Conservation (phyloP, 495 filamentous ascomycete genomes). For the Annulohypoxylon bovei region DNA sequence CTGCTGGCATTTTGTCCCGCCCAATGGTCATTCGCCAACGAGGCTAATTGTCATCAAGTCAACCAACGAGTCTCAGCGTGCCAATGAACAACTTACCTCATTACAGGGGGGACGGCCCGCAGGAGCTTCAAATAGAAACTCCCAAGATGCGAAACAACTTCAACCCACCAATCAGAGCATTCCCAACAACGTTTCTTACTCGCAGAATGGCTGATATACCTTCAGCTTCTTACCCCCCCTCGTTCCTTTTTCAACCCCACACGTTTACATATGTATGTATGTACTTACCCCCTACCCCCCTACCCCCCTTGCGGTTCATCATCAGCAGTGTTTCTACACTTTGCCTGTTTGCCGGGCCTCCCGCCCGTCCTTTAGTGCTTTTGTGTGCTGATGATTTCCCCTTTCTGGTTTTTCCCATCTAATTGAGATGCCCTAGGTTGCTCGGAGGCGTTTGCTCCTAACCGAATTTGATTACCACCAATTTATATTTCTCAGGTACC, state of each 20-base stretch:
- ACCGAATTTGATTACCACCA: constrained; percentile 32
- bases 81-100: constrained; percentile 27
- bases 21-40: constrained; percentile 34
- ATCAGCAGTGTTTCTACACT: constrained; percentile 17
- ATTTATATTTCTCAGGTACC: constrained; percentile 38
- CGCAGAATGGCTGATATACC: constrained; percentile 34
- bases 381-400: constrained; percentile 27
- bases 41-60: constrained; percentile 22
- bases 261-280: too few species aligned
- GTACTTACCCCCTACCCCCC: too few species aligned
- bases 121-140: constrained; percentile 37
- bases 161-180: constrained; percentile 33
- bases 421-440: constrained; percentile 7
- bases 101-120: constrained; percentile 33
- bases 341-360: constrained; percentile 35
- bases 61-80: constrained; percentile 4
- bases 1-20: constrained; percentile 15
- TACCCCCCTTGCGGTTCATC: constrained; percentile 13
- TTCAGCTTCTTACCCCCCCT: constrained; percentile 36
- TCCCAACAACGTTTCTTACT: constrained; percentile 38
- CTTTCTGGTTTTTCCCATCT: constrained; percentile 19
- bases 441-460: constrained; percentile 32
- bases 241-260: constrained; percentile 8
- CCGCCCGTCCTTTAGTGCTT: constrained; percentile 12
- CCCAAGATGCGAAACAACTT: constrained; percentile 28